Conservation (phyloP, 2,329 filamentous ascomycete species). For the Tolypocladium cylindrosporum region DNA sequence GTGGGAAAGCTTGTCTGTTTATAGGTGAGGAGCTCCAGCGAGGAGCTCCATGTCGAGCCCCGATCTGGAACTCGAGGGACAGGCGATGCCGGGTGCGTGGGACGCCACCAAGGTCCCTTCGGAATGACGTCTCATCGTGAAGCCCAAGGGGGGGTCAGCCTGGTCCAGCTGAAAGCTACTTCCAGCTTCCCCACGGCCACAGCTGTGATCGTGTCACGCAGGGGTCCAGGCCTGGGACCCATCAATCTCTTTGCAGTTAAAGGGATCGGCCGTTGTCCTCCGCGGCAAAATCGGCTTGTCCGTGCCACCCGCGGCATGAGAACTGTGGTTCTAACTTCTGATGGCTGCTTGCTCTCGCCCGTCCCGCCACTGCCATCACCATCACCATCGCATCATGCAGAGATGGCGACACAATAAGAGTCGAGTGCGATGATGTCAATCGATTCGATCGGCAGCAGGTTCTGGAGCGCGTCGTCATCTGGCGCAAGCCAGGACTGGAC, state of each 20-base stretch:
- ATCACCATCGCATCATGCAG: background rate
- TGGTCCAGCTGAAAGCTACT: constrained; percentile 5
- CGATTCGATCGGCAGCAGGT: background rate
- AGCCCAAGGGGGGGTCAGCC: constrained; percentile 2
- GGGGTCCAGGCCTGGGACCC: background rate
- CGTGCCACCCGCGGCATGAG: background rate
- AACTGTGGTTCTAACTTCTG: background rate
- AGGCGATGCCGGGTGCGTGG: background rate
- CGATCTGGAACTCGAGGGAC: background rate
- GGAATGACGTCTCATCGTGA: constrained; percentile 4
- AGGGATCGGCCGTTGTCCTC: background rate
- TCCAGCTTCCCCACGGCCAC: constrained; percentile 4
- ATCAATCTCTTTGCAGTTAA: background rate
- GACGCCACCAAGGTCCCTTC: background rate
- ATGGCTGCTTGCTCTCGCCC: background rate
- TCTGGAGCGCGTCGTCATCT: background rate
- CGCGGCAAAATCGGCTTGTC: background rate
- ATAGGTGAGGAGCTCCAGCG: background rate
- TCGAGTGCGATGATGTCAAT: background rate
- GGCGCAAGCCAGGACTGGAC: background rate
- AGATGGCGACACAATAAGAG: background rate
- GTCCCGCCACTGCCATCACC: background rate
- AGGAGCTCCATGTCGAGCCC: background rate
- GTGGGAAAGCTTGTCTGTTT: background rate
- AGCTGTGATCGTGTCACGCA: background rate